These are phyloP conservation scores for Aspergillus sp. DNA, from an alignment of 2,329 filamentous ascomycete genomes.

Conservation along the genomic window DNA sequence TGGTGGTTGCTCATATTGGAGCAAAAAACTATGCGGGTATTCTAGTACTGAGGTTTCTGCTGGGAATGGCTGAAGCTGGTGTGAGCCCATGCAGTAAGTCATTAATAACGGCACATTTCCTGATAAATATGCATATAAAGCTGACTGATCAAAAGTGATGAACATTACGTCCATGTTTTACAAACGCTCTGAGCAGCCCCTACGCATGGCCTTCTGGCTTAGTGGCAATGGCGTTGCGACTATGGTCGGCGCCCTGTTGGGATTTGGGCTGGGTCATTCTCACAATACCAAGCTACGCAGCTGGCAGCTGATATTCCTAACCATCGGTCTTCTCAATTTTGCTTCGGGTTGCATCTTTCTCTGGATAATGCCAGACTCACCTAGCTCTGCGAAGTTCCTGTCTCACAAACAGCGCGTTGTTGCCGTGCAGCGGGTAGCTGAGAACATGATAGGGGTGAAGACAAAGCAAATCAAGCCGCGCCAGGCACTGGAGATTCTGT, in stretches of 20 bases:
- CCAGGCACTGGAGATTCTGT: constrained; percentile 35
- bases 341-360: constrained; percentile 34
- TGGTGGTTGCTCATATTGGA: constrained; percentile 36
- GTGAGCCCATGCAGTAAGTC: constrained; percentile 26
- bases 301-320: constrained; percentile 40
- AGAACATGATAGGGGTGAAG: constrained; percentile 39
- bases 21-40: constrained; percentile 38
- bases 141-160: constrained; percentile 18
- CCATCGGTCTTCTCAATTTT: constrained; percentile 41
- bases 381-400: constrained; percentile 34
- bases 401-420: constrained; percentile 35
- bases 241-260: constrained; percentile 32
- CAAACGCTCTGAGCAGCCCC: constrained; percentile 32
- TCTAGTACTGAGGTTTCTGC: constrained; percentile 42
- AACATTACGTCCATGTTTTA: constrained; percentile 35
- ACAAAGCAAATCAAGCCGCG: constrained; percentile 28
- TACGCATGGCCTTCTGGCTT: constrained; percentile 32
- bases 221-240: constrained; percentile 33
- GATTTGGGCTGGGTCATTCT: constrained; percentile 31
- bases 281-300: constrained; percentile 20
- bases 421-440: constrained; percentile 37
- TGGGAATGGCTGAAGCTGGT: constrained; percentile 41
- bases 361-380: constrained; percentile 33
- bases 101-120: background rate
- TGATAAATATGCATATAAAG: background rate